Evolutionary conservation across 768 basidiomycete species (phyloP).

Genomic region (Rhizopogon salebrosus): DNA sequence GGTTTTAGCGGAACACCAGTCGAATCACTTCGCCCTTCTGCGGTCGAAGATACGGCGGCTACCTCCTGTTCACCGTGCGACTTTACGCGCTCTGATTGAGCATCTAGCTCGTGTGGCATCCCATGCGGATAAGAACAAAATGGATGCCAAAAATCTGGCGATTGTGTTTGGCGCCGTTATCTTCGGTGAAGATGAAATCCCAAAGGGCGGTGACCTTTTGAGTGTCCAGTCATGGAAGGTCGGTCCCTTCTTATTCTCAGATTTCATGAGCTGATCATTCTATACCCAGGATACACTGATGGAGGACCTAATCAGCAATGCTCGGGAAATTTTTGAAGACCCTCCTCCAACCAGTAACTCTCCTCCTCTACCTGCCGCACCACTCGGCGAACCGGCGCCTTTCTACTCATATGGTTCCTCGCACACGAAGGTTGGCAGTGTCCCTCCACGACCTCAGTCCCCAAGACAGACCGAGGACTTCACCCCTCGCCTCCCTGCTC

Average conservation of each 20-base stretch:
- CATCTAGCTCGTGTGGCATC: slow-evolving; percentile 74
- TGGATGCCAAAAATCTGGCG: slow-evolving; percentile 90
- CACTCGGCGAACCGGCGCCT: slow-evolving; percentile 56
- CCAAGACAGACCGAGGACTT: slow-evolving; percentile 54
- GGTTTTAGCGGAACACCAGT: slow-evolving; percentile 59
- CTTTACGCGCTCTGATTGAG: slow-evolving; percentile 74
- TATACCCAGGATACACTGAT: slow-evolving; percentile 58
- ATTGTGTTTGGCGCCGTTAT: slow-evolving; percentile 87
- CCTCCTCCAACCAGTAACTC: slow-evolving; percentile 43
- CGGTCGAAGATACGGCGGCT: slow-evolving; percentile 84
- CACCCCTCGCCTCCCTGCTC: slow-evolving; percentile 60
- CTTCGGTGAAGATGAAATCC: slow-evolving; percentile 89
- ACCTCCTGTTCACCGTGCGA: slow-evolving; percentile 80
- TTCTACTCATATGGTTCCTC: slow-evolving; percentile 64
- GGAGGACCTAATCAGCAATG: slow-evolving; percentile 80
- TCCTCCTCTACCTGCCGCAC: slow-evolving; percentile 71
- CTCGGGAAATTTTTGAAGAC: slow-evolving; percentile 59
- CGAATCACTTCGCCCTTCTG: slow-evolving; percentile 68
- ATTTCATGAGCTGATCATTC: slow-evolving; percentile 24
- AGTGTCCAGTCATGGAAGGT: slow-evolving; percentile 78
- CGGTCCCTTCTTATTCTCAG: slow-evolving; percentile 13
- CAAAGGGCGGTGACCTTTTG: slow-evolving; percentile 71
- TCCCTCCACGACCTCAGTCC: slow-evolving; percentile 26
- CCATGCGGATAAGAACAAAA: slow-evolving; percentile 75
- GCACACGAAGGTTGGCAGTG: slow-evolving; percentile 57